Evolutionary conservation across 2,329 filamentous ascomycete genomes (phyloP), one percentile per base, ranked within the genome.

Genomic region (Claviceps pazoutovae): DNA sequence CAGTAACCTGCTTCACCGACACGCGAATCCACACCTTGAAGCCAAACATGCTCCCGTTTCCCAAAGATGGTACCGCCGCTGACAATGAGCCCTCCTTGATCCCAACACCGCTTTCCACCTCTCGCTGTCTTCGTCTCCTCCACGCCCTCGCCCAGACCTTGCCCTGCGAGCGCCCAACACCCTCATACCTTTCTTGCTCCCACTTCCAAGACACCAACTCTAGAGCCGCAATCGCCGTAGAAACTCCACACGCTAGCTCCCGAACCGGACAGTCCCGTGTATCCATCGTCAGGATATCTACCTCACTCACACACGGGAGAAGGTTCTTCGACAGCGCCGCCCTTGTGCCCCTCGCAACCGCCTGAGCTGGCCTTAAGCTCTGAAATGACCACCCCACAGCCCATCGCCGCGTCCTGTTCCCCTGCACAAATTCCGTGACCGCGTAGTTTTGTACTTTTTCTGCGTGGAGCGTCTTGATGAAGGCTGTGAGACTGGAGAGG

Each of bases 321-420:
- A 76, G 53, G 41, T 51, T 51, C 54, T 66, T 75, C 45, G 69
- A 66, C 3, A 61, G 45, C 0, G 65, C 60, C 2, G 69, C 65
- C 50, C 67, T 68, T 49, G 73, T 64, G 0, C 72, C 73, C 46
- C 76, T 62, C 21, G 74, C 70, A 42, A 73, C 66, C 43, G 63
- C 58, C 52, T 72, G 64, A 4, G 71, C 64, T 2, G 90, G 88
- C 46, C 90, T 74, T 61, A 79, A 71, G 49, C 78, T 72, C 2
- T 71, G 69, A 68, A 88, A 95, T 60, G 86, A 94, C 93, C 93
- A 98, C 0, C 78, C 93, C 2, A 97, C 68, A 1, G 83, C 88
- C 90, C 91, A 97, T 17, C 93, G 74, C 50, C 83, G 80, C 34
- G 93, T 97, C 62, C 82, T 84, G 46, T 70, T 80, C 0, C 86